These are phyloP conservation scores for Dendrobium officinale DNA, from an alignment of 106 monocot genomes.

Conservation along the genomic window DNA sequence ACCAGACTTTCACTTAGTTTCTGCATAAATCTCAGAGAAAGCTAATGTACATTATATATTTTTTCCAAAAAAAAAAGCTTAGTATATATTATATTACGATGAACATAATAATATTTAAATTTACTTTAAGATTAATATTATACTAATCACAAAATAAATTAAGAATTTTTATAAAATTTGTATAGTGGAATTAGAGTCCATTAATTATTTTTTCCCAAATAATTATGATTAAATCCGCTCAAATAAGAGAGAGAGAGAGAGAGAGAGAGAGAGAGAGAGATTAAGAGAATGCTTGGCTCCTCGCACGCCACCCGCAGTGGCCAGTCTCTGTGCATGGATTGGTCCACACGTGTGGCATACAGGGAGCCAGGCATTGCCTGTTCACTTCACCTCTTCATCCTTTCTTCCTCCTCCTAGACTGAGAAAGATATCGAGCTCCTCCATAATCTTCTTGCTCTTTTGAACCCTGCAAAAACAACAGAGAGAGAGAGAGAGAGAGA, in stretches of 20 bases:
- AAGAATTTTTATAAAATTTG: too few relatives aligned
- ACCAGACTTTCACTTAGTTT: too few relatives aligned
- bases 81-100: too few relatives aligned
- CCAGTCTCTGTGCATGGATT: neutral
- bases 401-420: neutral
- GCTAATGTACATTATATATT: too few relatives aligned
- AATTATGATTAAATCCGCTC: too few relatives aligned
- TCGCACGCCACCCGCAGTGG: constrained; percentile 7
- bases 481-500: neutral
- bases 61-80: too few relatives aligned
- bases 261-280: neutral
- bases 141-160: too few relatives aligned
- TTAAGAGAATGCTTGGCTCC: constrained; percentile 10
- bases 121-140: too few relatives aligned
- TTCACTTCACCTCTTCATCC: neutral
- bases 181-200: too few relatives aligned
- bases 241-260: neutral
- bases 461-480: neutral
- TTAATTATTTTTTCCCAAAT: too few relatives aligned
- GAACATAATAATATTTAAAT: too few relatives aligned
- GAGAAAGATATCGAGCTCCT: neutral
- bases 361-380: constrained; percentile 11
- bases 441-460: neutral
- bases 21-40: too few relatives aligned
- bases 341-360: constrained; percentile 15